Conservation (phyloP, 306 rosid species). For the Fragaria iinumae region DNA sequence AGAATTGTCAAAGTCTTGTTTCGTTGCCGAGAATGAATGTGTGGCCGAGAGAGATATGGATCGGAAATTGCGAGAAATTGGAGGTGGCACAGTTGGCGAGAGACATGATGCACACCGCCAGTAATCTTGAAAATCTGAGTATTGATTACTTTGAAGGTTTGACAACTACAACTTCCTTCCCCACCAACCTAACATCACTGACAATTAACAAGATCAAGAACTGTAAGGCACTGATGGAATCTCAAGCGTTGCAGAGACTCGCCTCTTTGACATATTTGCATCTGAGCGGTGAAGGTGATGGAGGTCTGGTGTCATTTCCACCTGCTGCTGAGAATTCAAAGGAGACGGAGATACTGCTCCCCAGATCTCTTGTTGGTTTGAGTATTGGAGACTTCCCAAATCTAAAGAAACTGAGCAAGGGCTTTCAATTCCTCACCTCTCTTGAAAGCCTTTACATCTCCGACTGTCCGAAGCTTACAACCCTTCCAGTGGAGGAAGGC, state of each 20-base stretch:
- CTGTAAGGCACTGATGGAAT: constrained; percentile 5
- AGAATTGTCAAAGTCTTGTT: too few relatives aligned
- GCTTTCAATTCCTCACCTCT: constrained; percentile 23
- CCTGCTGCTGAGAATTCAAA: not conserved
- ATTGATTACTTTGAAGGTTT: constrained; percentile 12
- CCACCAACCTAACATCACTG: constrained; percentile 23
- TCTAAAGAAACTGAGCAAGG: constrained; percentile 14
- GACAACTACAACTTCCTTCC: not conserved
- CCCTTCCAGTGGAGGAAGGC: not conserved
- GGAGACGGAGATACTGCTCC: not conserved
- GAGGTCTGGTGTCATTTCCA: constrained; percentile 12
- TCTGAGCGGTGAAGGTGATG: not conserved
- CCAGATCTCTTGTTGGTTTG: constrained; percentile 11
- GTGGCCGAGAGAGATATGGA: too few relatives aligned
- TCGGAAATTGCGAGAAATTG: too few relatives aligned
- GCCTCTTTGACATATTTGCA: not conserved
- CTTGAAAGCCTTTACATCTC: not conserved
- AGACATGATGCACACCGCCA: not conserved
- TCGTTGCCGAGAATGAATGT: too few relatives aligned
- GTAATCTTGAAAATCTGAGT: not conserved
- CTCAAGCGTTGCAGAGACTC: constrained; percentile 18
- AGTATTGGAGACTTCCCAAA: not conserved
- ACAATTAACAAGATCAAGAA: not conserved
- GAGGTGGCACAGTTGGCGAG: not conserved
- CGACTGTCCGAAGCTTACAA: not conserved